These are phyloP conservation scores for Cystobasidium sp. DNA, from an alignment of 1,284 basidiomycete species.

Conservation along the genomic window DNA sequence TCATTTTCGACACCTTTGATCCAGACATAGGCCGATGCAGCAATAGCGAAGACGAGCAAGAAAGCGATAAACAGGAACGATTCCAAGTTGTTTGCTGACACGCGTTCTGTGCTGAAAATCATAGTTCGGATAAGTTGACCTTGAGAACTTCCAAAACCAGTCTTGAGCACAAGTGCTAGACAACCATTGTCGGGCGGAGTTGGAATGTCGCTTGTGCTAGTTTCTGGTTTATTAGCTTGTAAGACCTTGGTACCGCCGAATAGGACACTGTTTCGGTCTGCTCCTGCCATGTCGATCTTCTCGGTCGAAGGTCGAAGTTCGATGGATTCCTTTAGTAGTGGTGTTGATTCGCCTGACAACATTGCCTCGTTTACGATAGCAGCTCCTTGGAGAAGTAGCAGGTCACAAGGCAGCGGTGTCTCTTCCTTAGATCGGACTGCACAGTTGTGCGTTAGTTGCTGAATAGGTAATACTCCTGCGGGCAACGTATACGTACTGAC, in stretches of 20 bases:
- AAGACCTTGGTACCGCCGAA: slow-evolving; percentile 94
- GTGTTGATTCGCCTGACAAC: slow-evolving; percentile 95
- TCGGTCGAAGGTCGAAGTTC: slow-evolving; percentile 78
- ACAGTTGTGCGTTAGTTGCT: slow-evolving; percentile 21
- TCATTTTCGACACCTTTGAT: slow-evolving; percentile 86
- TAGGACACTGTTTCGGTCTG: slow-evolving; percentile 83
- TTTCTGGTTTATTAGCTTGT: slow-evolving; percentile 64
- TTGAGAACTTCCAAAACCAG: slow-evolving; percentile 95
- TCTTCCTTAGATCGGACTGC: slow-evolving; percentile 74
- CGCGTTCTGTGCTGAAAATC: slow-evolving; percentile 94
- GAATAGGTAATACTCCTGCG: neutral
- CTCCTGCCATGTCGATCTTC: slow-evolving; percentile 77
- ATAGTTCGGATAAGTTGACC: slow-evolving; percentile 94
- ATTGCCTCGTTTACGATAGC: slow-evolving; percentile 97
- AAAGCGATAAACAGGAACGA: slow-evolving; percentile 95
- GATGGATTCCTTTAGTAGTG: slow-evolving; percentile 88
- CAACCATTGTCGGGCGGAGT: slow-evolving; percentile 83
- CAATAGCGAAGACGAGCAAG: slow-evolving; percentile 91
- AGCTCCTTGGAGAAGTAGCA: slow-evolving; percentile 82
- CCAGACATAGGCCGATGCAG: slow-evolving; percentile 96
- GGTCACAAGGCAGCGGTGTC: slow-evolving; percentile 86
- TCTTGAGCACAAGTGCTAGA: slow-evolving; percentile 85
- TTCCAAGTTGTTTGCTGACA: slow-evolving; percentile 91
- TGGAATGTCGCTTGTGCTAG: slow-evolving; percentile 48
- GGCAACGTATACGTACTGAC: slow-evolving; percentile 58